Percentiles rank a stretch among this genome's conserved stretches.
These are phyloP conservation scores for Starmera pachycereana DNA, from an alignment of 805 yeast genomes.

Conservation along the genomic window DNA sequence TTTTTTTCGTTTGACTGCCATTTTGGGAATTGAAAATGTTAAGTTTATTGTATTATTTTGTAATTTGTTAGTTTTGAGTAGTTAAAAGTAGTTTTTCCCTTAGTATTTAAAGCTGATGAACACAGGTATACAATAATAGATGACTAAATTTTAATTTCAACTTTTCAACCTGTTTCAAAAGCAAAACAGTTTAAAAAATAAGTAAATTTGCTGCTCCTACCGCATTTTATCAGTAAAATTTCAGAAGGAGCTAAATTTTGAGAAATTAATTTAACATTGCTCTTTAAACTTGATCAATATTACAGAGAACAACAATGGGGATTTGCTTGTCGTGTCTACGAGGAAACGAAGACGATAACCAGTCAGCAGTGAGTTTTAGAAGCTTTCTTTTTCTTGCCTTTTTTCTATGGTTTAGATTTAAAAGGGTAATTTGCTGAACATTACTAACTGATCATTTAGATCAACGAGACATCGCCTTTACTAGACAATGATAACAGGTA, in stretches of 20 bases:
- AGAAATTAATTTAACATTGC: no score
- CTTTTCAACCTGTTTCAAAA: no score
- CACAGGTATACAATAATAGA: neutral
- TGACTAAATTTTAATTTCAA: no score
- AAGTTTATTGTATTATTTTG: neutral
- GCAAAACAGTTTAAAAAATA: neutral
- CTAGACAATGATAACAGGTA: slow-evolving; percentile 17
- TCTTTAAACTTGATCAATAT: no score
- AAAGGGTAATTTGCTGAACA: slow-evolving; percentile 18
- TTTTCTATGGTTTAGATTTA: slow-evolving; percentile 9
- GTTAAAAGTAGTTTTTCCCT: no score
- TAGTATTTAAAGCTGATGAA: neutral
- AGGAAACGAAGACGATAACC: slow-evolving; percentile 27
- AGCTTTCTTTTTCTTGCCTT: neutral
- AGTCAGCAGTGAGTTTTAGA: slow-evolving; percentile 20
- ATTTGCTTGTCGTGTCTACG: slow-evolving; percentile 36
- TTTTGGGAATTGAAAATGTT: slow-evolving; percentile 2
- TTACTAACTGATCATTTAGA: slow-evolving; percentile 15
- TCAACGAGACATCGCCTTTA: slow-evolving; percentile 27
- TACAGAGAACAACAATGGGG: slow-evolving; percentile 26
- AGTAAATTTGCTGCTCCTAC: neutral
- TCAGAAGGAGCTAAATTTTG: no score
- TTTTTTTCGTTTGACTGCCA: slow-evolving; percentile 8
- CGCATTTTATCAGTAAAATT: no score
- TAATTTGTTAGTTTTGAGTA: no score